These are phyloP conservation scores for Fulvia fulva DNA, from an alignment of 2,329 filamentous ascomycete genomes.

Conservation along the genomic window DNA sequence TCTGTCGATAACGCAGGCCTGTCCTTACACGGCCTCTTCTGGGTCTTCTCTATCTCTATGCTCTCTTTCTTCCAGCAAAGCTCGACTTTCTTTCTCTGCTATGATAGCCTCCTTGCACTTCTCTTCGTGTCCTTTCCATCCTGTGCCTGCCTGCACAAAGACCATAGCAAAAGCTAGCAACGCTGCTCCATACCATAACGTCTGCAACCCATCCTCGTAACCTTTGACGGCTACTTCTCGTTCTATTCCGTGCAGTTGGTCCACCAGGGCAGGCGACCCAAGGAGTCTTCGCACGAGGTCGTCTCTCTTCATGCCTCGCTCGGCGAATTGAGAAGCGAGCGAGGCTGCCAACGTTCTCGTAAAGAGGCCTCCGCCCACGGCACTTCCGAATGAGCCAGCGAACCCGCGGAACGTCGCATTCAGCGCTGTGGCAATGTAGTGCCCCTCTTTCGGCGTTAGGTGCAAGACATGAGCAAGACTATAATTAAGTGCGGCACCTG, in stretches of 20 bases:
- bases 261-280: slow-evolving; percentile 56
- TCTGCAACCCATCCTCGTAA: slow-evolving; percentile 53
- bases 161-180: slow-evolving; percentile 48
- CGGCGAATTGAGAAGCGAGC: slow-evolving; percentile 56
- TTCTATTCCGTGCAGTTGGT: slow-evolving; percentile 47
- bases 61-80: slow-evolving; percentile 36
- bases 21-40: slow-evolving; percentile 1
- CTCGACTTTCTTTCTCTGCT: slow-evolving; percentile 4
- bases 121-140: slow-evolving; percentile 41
- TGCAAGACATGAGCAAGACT: slow-evolving; percentile 76
- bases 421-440: slow-evolving; percentile 72
- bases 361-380: slow-evolving; percentile 75
- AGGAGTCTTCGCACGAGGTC: slow-evolving; percentile 53
- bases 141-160: slow-evolving; percentile 55
- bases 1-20: not conserved
- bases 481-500: slow-evolving; percentile 73
- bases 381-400: slow-evolving; percentile 73
- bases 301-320: slow-evolving; percentile 38
- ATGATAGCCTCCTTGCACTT: slow-evolving; percentile 1
- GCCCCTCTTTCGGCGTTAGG: slow-evolving; percentile 60
- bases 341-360: slow-evolving; percentile 55
- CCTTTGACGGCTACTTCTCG: slow-evolving; percentile 49
- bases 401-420: slow-evolving; percentile 78
- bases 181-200: slow-evolving; percentile 51
- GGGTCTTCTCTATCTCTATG: slow-evolving; percentile 7